These are phyloP conservation scores for Carpinus fangiana DNA, from an alignment of 306 rosid genomes.

Conservation along the genomic window DNA sequence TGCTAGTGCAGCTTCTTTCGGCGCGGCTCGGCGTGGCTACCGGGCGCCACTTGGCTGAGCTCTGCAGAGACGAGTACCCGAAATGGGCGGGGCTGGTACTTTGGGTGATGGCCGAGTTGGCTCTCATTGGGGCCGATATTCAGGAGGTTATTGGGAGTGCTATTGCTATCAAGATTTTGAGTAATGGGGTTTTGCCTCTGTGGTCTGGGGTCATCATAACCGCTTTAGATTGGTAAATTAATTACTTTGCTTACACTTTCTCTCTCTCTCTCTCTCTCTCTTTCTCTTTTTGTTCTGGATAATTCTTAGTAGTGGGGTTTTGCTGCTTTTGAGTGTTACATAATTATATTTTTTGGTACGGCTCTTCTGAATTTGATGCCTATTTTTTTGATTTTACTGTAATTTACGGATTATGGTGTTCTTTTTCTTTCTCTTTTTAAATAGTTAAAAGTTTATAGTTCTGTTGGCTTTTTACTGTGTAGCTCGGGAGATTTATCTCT, in stretches of 20 bases:
- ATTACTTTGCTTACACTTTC: not conserved
- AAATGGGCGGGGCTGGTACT: constrained; percentile 73
- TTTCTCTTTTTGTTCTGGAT: not conserved
- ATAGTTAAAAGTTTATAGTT: not conserved
- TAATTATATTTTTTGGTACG: not conserved
- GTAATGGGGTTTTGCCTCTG: constrained; percentile 75
- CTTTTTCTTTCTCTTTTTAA: not conserved
- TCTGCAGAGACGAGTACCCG: constrained; percentile 92
- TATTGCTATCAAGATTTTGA: constrained; percentile 81
- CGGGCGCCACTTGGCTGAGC: constrained; percentile 86
- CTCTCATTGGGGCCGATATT: constrained; percentile 89
- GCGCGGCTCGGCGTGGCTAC: constrained; percentile 97
- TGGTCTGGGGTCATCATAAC: constrained; percentile 95
- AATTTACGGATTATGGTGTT: not conserved
- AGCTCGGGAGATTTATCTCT: not conserved
- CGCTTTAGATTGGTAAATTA: constrained; percentile 75
- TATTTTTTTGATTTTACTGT: not conserved
- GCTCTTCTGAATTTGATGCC: not conserved
- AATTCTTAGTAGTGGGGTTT: not conserved
- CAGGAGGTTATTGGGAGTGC: constrained; percentile 99
- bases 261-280: not conserved
- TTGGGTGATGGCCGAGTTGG: constrained; percentile 95
- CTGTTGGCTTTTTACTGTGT: not conserved
- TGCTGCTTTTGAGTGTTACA: not conserved
- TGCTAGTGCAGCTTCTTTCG: constrained; percentile 75